Evolutionary conservation across 2,329 filamentous ascomycete species (phyloP).

Genomic region (Phoma sp.): DNA sequence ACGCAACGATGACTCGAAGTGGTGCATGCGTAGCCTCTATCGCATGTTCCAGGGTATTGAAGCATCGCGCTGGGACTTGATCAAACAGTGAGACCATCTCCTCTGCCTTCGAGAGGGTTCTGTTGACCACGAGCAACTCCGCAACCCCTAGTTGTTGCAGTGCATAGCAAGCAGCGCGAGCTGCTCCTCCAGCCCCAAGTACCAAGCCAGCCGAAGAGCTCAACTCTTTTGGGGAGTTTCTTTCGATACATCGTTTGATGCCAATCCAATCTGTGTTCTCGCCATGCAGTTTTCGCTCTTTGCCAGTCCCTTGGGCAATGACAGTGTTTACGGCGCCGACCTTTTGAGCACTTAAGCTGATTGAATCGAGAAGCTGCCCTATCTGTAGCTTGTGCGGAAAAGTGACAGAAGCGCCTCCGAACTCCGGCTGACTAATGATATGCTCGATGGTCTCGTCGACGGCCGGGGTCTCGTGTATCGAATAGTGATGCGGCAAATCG

Average conservation of each 20-base stretch:
- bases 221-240: neutral
- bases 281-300: neutral
- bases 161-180: constrained; percentile 6
- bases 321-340: constrained; percentile 9
- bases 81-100: neutral
- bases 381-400: constrained; percentile 10
- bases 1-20: neutral
- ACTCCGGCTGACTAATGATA: neutral
- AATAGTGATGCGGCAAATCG: neutral
- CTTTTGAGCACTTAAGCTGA: neutral
- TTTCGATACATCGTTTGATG: constrained; percentile 1
- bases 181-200: constrained; percentile 8
- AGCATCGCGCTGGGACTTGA: neutral
- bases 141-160: neutral
- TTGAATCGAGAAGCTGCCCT: neutral
- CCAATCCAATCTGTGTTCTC: constrained; percentile 11
- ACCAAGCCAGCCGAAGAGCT: neutral
- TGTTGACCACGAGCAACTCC: constrained; percentile 2
- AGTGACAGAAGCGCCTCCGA: constrained; percentile 7
- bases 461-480: constrained; percentile 1
- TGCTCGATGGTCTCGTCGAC: constrained; percentile 2
- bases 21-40: neutral
- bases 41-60: neutral
- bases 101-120: neutral
- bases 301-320: neutral